Evolutionary conservation across 805 yeast species (phyloP), one percentile per base, ranked within the genome.

Genomic region (Kodamaea hsintzibuensis): DNA sequence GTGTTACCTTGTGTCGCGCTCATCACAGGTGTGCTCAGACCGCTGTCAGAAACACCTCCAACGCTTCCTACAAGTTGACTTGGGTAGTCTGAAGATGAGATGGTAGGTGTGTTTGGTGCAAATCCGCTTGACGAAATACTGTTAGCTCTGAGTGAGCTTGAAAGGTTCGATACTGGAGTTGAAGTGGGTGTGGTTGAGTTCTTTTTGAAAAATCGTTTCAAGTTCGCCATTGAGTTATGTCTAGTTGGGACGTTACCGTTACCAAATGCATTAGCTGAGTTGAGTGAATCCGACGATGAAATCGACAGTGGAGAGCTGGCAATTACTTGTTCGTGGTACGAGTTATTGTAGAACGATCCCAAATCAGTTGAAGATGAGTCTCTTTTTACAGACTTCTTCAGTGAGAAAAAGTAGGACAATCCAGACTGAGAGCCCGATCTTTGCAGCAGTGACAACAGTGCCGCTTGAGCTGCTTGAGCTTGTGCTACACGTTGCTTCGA

Each of bases 211-310:
- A 88, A 88, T 48, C 91, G 74, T 63, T 88, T 84, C 62, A 88
- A 69, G 66, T 88, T 89, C 14, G 88, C 91, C 86, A 88, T 87
- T 7, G 92, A 87, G 45, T 88, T 84, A 67, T 88, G 92, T 57
- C 88, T 79, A 2, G 88, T 73, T 49, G 72, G 74, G 9, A 47
- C 49, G 5, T 37, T 30, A 17, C 40, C 40, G 7, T 30, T 16
- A 3, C 42, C 38, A 39, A 42, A 44, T 13, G 42, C 42, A 17
- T 25, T 42, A 7, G 37, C 46, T 18, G 63, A 58, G 25, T 49
- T 53, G 48, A 63, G 61, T 44, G 77, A 76, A 35, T 75, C 77
- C 56, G 71, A 57, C 56, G 82, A 67, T 4, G 62, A 58, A 40
- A 57, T 50, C 16, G 62, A 58, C 30, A 71, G 66, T 40, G 72